Conservation (phyloP, 225 moss, liverwort and hornwort genomes). For the Lunularia cruciata region DNA sequence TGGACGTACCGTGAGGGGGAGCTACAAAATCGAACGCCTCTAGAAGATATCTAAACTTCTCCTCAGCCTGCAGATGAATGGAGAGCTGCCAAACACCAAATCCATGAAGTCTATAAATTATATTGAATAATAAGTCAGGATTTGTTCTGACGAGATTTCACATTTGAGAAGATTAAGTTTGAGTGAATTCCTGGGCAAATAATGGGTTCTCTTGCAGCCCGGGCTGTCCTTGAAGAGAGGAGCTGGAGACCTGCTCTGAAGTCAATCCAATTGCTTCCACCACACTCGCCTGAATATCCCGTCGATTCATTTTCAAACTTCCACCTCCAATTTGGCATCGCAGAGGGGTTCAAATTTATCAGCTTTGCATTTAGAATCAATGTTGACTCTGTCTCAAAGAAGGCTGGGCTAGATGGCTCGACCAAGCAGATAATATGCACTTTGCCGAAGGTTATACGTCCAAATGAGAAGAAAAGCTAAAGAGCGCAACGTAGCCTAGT, state of each 20-base stretch:
- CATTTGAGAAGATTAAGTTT: too few species aligned
- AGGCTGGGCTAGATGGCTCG: too few species aligned
- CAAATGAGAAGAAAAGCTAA: too few species aligned
- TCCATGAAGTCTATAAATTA: background rate
- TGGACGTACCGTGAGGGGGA: constrained; percentile 83
- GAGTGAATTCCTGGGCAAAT: too few species aligned
- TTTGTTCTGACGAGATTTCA: too few species aligned
- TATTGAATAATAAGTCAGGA: background rate
- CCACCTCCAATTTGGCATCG: constrained; percentile 79
- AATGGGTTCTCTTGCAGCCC: too few species aligned
- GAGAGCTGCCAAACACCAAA: background rate
- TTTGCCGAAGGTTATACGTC: too few species aligned
- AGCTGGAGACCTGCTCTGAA: constrained; percentile 56
- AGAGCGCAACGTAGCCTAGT: too few species aligned
- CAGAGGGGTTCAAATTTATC: background rate
- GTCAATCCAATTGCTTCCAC: constrained; percentile 84
- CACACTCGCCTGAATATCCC: constrained; percentile 89
- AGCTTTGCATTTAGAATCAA: too few species aligned
- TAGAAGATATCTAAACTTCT: constrained; percentile 92
- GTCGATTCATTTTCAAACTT: constrained; percentile 86
- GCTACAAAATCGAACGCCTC: constrained; percentile 96
- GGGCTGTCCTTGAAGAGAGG: background rate
- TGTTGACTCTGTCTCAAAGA: too few species aligned
- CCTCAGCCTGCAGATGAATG: constrained; percentile 61
- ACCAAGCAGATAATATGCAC: too few species aligned